phyloP scores from a whole-genome alignment of 495 filamentous ascomycete genomes.

The Hypoxylon intermedium region DNA sequence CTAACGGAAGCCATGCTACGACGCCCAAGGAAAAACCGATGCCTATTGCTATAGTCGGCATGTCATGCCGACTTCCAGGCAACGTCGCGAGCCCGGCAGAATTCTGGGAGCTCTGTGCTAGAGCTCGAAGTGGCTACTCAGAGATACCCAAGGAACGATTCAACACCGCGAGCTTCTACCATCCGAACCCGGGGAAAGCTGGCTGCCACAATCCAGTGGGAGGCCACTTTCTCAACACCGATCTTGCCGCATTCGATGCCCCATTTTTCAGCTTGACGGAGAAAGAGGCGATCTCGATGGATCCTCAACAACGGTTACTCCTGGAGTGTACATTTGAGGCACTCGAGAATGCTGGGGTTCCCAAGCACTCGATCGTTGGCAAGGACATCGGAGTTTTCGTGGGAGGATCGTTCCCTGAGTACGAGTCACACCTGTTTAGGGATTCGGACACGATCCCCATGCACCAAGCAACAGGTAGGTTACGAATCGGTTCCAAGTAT shows the following conservation, averaged over 20 bases:
- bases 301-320: conserved; percentile 82
- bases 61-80: conserved; percentile 61
- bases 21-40: conserved; percentile 35
- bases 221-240: conserved; percentile 76
- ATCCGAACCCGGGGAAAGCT: conserved; percentile 76
- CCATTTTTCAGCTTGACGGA: conserved; percentile 84
- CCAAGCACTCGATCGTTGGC: conserved; percentile 75
- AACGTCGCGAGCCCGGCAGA: conserved; percentile 61
- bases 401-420: conserved; percentile 85
- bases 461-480: conserved; percentile 59
- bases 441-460: conserved; percentile 70
- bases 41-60: conserved; percentile 65
- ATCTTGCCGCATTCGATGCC: conserved; percentile 80
- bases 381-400: conserved; percentile 84
- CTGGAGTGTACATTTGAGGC: conserved; percentile 86
- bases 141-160: conserved; percentile 76
- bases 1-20: conserved; percentile 5
- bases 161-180: conserved; percentile 69
- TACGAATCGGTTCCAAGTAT: conserved; percentile 52
- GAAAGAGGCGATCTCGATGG: conserved; percentile 77
- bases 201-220: conserved; percentile 78
- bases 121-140: conserved; percentile 64
- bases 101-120: conserved; percentile 66
- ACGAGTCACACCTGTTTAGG: conserved; percentile 78
- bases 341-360: conserved; percentile 84